Conservation (phyloP, 2,329 filamentous ascomycete species). For the Sporothrix dimorphospora region DNA sequence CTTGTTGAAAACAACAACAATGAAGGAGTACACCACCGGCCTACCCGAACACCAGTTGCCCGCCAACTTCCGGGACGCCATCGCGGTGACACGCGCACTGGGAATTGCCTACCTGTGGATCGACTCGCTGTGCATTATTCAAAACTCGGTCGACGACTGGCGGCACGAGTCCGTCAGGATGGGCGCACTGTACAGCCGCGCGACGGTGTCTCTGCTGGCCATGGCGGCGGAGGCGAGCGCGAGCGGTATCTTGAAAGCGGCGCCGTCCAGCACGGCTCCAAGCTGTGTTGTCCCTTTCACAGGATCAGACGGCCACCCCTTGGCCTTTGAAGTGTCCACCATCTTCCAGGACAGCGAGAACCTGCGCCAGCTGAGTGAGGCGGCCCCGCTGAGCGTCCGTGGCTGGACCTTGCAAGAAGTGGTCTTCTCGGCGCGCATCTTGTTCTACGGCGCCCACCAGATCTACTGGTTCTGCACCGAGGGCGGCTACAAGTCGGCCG, state of each 20-base stretch:
- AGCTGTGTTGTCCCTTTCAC: not conserved
- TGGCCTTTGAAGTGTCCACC: not conserved
- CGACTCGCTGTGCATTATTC: constrained; percentile 32
- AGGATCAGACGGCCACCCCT: not conserved
- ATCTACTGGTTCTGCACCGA: constrained; percentile 24
- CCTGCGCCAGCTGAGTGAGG: not conserved
- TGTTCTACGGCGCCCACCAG: constrained; percentile 11
- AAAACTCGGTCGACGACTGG: constrained; percentile 31
- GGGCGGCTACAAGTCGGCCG: constrained; percentile 23
- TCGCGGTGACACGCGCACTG: constrained; percentile 17
- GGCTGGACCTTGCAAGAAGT: constrained; percentile 26
- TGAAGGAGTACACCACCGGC: not conserved
- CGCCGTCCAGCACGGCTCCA: not conserved
- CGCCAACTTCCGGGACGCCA: constrained; percentile 29
- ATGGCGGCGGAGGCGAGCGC: not conserved
- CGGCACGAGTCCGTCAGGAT: constrained; percentile 29
- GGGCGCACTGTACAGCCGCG: constrained; percentile 34
- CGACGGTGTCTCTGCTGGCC: constrained; percentile 30
- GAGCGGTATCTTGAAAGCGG: not conserved
- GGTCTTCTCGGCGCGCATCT: constrained; percentile 6
- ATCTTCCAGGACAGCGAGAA: constrained; percentile 1
- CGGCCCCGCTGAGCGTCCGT: not conserved
- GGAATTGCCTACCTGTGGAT: constrained; percentile 32
- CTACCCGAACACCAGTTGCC: not conserved
- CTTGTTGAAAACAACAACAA: not conserved